A percentile compares a stretch with the other conserved stretches of the same genome.
These are phyloP conservation scores for Pythium coloratum DNA, from an alignment of 352 stramenopile genomes.

Conservation along the genomic window DNA sequence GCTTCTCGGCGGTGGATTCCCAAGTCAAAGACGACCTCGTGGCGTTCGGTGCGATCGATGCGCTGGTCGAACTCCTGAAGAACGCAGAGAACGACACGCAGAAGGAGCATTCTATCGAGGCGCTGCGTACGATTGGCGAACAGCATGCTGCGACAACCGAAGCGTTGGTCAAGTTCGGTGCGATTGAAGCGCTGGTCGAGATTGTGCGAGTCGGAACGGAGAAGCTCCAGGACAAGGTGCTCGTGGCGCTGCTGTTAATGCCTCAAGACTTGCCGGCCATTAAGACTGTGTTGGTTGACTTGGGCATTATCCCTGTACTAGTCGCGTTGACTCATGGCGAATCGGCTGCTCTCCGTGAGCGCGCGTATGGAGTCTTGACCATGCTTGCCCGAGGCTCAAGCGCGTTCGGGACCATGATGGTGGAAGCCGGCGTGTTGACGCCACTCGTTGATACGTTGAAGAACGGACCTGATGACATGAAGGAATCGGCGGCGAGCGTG, in stretches of 20 bases:
- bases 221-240: not conserved
- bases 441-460: not conserved
- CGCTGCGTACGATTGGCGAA: not conserved
- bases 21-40: not conserved
- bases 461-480: not conserved
- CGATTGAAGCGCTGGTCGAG: not conserved
- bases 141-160: not conserved
- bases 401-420: not conserved
- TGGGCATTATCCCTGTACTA: not conserved
- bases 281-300: not conserved
- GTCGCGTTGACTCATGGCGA: not conserved
- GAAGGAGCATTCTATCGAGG: not conserved
- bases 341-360: not conserved
- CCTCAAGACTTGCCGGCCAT: not conserved
- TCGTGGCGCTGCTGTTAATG: not conserved
- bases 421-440: not conserved
- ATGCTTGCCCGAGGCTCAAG: not conserved
- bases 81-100: not conserved
- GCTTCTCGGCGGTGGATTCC: not conserved
- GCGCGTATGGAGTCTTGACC: not conserved
- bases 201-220: not conserved
- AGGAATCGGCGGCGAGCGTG: not conserved
- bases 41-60: not conserved
- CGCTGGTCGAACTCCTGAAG: not conserved
- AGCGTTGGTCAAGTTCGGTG: not conserved